A percentile compares a stretch with the other conserved stretches of the same genome.
Evolutionary conservation across 2,329 filamentous ascomycete species (phyloP).

Genomic region (Clonostachys chloroleuca): DNA sequence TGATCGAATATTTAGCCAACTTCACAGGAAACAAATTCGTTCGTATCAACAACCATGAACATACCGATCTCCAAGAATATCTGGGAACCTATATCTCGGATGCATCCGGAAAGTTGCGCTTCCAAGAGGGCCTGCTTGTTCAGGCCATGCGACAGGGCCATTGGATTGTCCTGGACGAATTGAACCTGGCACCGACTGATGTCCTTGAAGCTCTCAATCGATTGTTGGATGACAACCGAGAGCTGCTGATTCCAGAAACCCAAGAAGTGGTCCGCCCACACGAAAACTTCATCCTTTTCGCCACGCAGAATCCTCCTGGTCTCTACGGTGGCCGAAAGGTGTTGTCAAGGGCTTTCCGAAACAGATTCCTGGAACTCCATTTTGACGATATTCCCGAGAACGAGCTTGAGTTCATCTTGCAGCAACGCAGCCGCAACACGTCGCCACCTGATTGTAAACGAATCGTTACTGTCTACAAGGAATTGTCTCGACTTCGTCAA

Average conservation of each 20-base stretch:
- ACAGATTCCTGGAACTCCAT: constrained; percentile 93
- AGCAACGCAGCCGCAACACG: constrained; percentile 79
- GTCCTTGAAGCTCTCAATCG: constrained; percentile 95
- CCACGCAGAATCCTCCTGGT: constrained; percentile 94
- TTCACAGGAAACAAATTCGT: constrained; percentile 96
- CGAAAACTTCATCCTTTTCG: constrained; percentile 95
- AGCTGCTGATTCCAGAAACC: constrained; percentile 92
- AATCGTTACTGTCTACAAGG: constrained; percentile 91
- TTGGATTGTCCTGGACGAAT: constrained; percentile 97
- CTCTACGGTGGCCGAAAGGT: constrained; percentile 93
- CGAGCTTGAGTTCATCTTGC: constrained; percentile 87
- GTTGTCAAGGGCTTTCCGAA: constrained; percentile 90
- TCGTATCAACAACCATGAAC: constrained; percentile 98
- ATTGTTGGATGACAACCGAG: constrained; percentile 91
- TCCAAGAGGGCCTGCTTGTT: constrained; percentile 91
- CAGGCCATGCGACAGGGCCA: constrained; percentile 88
- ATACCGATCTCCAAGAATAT: constrained; percentile 97
- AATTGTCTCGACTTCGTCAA: constrained; percentile 84
- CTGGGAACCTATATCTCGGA: constrained; percentile 90
- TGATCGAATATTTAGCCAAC: constrained; percentile 98
- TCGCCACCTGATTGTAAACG: constrained; percentile 86
- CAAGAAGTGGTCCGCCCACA: constrained; percentile 92
- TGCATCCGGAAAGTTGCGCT: constrained; percentile 76
- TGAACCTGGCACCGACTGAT: constrained; percentile 95
- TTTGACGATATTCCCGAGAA: constrained; percentile 97